Percentiles rank a stretch among this genome's conserved stretches.
These are phyloP conservation scores for Globisporangium perplexum DNA, from an alignment of 352 stramenopile genomes.

Conservation along the genomic window DNA sequence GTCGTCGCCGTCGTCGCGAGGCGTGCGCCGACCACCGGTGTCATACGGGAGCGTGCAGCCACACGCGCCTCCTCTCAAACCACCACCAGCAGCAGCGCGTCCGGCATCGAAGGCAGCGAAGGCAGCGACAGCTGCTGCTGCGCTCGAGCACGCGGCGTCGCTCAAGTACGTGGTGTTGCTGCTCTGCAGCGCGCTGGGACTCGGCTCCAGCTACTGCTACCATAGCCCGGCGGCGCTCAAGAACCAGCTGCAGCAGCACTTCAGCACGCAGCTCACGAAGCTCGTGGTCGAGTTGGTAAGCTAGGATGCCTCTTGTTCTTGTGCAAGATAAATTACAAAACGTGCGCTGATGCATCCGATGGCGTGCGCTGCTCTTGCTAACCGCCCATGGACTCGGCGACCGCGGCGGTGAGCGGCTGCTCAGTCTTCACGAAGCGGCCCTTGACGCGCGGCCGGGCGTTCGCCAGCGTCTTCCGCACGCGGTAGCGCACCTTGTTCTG, in stretches of 20 bases:
- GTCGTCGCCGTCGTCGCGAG: too few species aligned
- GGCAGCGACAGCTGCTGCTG: not conserved
- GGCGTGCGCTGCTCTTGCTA: not conserved
- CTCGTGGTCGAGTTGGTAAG: constrained; percentile 30
- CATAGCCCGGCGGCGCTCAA: constrained; percentile 62
- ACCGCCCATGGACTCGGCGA: constrained; percentile 29
- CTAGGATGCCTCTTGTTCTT: too few species aligned
- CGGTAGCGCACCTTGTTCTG: constrained; percentile 75
- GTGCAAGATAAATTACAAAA: too few species aligned
- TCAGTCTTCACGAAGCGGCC: constrained; percentile 82
- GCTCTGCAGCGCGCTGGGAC: constrained; percentile 35
- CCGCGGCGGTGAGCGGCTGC: constrained; percentile 62
- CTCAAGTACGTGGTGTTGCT: constrained; percentile 36
- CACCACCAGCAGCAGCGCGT: too few species aligned
- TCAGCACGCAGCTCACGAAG: constrained; percentile 24
- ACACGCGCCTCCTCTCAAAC: too few species aligned
- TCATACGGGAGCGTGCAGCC: too few species aligned
- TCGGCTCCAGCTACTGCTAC: constrained; percentile 63
- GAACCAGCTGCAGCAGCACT: constrained; percentile 55
- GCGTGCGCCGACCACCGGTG: too few species aligned
- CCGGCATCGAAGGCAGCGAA: not conserved
- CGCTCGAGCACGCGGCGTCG: constrained; percentile 7
- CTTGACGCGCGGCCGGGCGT: constrained; percentile 70
- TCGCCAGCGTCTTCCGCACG: constrained; percentile 76
- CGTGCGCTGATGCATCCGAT: too few species aligned